Evolutionary conservation across 139 green algal species (phyloP), one percentile per base, ranked within the genome.

Genomic region (Pedinophyceae sp.): DNA sequence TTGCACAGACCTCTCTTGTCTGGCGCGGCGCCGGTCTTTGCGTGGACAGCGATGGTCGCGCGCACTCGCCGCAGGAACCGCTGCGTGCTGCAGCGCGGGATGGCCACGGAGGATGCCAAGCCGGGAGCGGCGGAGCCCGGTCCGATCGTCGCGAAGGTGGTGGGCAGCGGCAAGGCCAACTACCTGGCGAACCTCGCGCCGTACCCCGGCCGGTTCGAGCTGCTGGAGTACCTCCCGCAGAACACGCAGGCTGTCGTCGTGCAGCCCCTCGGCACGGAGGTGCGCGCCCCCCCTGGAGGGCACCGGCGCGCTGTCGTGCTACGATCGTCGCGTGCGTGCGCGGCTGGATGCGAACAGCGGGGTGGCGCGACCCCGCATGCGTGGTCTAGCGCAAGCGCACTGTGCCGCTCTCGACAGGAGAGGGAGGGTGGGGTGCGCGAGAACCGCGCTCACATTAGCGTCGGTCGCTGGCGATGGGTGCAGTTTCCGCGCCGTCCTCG

Each of bases 101-200:
- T 53, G 24, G 55, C 63, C 18, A 30, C 25, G 16, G 6, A 39
- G 10, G 63, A 60, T 10, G 28, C n/a, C 27, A 49, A 24, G 57
- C 30, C 68, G 28, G 66, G 59, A 5, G 49, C 41, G 18, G 76
- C 74, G 22, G 20, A 58, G 28, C 48, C 70, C 5, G 83, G 83
- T 0, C 70, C 76, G 0, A 76, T 92, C 7, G 77, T 67, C 51
- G 55, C 55, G 1, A 30, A 62, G 41, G 76, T 67, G 23, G 75
- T 89, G 66, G 26, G 50, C 0, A 69, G 48, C 7, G 75, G 70
- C 20, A 61, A 60, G 22, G 75, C 69, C 48, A 91, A 88, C 70
- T 95, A 93, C 70, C 69, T 96, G 23, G 79, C 86, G 43, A 96
- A 96, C 62, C 70, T 95, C 19, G 55, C 70, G 15, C 71, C 93